These are phyloP conservation scores for Suillus plorans DNA, from an alignment of 768 basidiomycete species.

Conservation along the genomic window DNA sequence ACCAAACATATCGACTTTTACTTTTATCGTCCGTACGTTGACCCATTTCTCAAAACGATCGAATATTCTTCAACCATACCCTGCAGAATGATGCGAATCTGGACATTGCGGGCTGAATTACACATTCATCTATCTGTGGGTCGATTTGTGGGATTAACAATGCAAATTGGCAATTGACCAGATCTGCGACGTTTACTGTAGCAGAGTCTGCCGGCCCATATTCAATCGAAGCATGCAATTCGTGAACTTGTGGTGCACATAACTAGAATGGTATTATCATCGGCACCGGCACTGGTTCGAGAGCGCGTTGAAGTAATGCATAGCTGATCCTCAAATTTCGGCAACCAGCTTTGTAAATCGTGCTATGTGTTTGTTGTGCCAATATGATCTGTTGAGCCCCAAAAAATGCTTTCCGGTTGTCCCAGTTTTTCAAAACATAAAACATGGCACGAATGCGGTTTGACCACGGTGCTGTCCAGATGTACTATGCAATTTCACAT, in stretches of 20 bases:
- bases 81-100: background rate
- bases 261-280: background rate
- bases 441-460: background rate
- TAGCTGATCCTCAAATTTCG: background rate
- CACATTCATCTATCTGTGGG: background rate
- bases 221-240: background rate
- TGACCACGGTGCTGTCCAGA: background rate
- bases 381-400: no score
- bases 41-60: background rate
- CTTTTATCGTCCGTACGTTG: background rate
- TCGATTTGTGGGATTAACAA: background rate
- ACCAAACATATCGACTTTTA: no score
- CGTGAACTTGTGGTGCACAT: background rate
- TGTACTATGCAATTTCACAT: background rate
- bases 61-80: background rate
- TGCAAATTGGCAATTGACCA: background rate
- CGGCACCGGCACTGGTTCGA: background rate
- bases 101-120: background rate
- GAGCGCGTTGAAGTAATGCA: background rate
- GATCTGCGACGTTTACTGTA: background rate
- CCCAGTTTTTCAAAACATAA: no score
- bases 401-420: no score
- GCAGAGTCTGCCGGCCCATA: background rate
- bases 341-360: background rate
- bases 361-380: background rate